Evolutionary conservation across 768 basidiomycete species (phyloP), one percentile per base, ranked within the genome.

Genomic region (Pulveroboletus sp.): DNA sequence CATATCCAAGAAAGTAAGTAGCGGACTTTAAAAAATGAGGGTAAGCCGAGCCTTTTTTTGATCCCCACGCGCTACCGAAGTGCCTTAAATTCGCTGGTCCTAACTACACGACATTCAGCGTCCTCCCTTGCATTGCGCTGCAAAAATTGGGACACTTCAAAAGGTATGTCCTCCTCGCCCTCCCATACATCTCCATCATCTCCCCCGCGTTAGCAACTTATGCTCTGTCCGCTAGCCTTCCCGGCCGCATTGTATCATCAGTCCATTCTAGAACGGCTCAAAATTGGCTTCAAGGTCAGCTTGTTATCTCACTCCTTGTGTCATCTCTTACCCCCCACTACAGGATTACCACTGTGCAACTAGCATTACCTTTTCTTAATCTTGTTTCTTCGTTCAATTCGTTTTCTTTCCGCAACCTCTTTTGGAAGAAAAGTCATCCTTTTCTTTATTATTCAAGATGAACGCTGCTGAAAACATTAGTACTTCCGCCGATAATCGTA

Each of bases 181-280:
- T 47, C 40, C 58, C 23, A 16, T 6, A n/a, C 53, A 19, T 38
- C 53, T 47, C 40, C n/a, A 56, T 55, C 51, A 58, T 54, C 40
- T 43, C 35, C 44, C 52, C 53, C 48, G 35, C 14, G 57, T n/a
- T n/a, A n/a, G n/a, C n/a, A n/a, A n/a, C n/a, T n/a, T n/a, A n/a
- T 45, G 45, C 61, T 45, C 61, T 65, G 50, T 50, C 51, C 49
- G 16, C 14, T 46, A 72, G 77, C 74, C 72, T 68, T 63, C 71
- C 63, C 68, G 73, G 76, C 79, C 77, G 69, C 73, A 76, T 80
- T 90, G 87, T 90, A 90, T 65, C 83, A 89, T 75, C 86, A 88
- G 72, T 81, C 77, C 79, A 75, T 78, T 75, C 61, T 82, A 83
- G 82, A 85, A 81, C 76, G 81, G 80, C 81, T 77, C 75, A 80